Percentiles rank a stretch among this genome's conserved stretches.
Evolutionary conservation across 1,284 basidiomycete genomes (phyloP).

Genomic region (Cystobasidiaceae sp.): DNA sequence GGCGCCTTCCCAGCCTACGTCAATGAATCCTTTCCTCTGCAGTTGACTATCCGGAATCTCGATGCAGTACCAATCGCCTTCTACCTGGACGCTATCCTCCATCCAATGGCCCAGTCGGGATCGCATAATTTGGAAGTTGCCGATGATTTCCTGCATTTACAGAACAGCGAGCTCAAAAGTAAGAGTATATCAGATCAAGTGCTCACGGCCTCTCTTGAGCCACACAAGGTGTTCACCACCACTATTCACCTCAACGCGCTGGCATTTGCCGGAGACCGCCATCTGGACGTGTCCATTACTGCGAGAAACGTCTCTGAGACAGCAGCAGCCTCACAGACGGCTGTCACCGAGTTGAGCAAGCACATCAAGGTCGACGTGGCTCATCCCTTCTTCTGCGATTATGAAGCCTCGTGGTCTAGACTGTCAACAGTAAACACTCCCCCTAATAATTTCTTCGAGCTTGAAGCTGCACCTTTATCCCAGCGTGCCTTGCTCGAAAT

Average conservation of each 20-base stretch:
- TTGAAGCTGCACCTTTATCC: not conserved
- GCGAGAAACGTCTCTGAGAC: not conserved
- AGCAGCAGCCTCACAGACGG: not conserved
- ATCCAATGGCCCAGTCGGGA: constrained; percentile 56
- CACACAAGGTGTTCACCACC: not conserved
- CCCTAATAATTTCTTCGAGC: not conserved
- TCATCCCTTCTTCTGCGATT: constrained; percentile 29
- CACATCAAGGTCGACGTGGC: not conserved
- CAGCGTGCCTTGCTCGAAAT: not conserved
- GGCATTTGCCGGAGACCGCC: not conserved
- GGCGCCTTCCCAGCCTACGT: constrained; percentile 60
- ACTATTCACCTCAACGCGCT: not conserved
- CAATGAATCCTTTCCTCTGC: constrained; percentile 68
- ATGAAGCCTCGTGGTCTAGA: not conserved
- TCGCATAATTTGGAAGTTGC: not conserved
- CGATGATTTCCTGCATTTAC: not conserved
- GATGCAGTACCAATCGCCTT: constrained; percentile 64
- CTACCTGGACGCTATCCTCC: constrained; percentile 66
- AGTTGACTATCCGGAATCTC: constrained; percentile 60
- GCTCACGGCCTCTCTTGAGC: not conserved
- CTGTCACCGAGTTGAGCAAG: not conserved
- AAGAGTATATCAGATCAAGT: not conserved
- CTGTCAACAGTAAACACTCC: not conserved
- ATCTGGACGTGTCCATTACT: not conserved
- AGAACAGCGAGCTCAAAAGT: not conserved